Evolutionary conservation across 352 stramenopile species (phyloP).

Genomic region (Blastocystis sp.): DNA sequence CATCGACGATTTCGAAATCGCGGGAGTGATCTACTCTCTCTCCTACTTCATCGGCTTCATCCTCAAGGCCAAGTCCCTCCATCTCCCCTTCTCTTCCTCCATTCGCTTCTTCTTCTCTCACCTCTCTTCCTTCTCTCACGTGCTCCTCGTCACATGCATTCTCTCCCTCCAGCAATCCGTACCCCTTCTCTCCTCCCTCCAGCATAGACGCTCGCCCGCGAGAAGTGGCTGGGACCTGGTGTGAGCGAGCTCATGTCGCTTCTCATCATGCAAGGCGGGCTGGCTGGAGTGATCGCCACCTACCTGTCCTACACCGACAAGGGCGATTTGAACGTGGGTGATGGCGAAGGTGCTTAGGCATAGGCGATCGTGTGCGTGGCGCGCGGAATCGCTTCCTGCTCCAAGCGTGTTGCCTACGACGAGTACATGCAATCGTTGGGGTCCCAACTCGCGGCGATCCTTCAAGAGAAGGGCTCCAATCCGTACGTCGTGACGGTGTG

Average conservation of each 20-base stretch:
- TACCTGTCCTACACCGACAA: conserved; percentile 13
- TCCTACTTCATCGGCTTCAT: conserved; percentile 45
- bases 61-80: not conserved
- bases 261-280: conserved; percentile 25
- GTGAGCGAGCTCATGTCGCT: not conserved
- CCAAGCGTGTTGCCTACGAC: not conserved
- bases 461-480: not conserved
- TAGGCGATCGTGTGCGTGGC: conserved; percentile 21
- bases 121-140: conserved; percentile 15
- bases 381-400: conserved; percentile 18
- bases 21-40: conserved; percentile 21
- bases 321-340: conserved; percentile 13
- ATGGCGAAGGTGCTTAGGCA: not conserved
- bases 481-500: conserved; percentile 6
- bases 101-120: conserved; percentile 22
- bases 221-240: not conserved
- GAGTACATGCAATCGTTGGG: not conserved
- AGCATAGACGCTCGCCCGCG: not conserved
- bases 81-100: not conserved
- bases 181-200: not conserved
- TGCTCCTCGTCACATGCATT: conserved; percentile 29
- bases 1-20: conserved; percentile 43
- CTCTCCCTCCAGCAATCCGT: conserved; percentile 19
- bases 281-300: conserved; percentile 2
- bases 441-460: not conserved